phyloP scores from a whole-genome alignment of 768 basidiomycete species.

The Suillus luteus region DNA sequence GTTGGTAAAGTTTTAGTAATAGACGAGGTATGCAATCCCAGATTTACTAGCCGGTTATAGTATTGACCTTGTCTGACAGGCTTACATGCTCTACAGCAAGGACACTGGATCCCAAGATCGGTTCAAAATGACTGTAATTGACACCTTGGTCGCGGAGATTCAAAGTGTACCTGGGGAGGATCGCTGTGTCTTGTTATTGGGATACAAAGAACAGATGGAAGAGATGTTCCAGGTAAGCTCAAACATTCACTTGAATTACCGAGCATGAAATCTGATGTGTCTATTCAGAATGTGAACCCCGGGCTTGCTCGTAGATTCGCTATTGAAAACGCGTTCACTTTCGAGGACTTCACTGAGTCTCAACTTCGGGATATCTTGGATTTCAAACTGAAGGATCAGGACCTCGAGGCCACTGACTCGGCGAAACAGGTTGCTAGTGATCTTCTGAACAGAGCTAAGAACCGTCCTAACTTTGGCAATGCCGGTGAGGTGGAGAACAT shows the following conservation, averaged over 20 bases:
- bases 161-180: constrained; percentile 72
- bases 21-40: constrained; percentile 51
- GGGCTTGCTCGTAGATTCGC: constrained; percentile 67
- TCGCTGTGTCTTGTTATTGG: constrained; percentile 63
- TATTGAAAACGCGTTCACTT: constrained; percentile 69
- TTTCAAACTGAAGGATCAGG: constrained; percentile 56
- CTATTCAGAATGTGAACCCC: constrained; percentile 63
- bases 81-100: constrained; percentile 64
- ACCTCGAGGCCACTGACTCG: constrained; percentile 54
- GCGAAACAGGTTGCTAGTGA: constrained; percentile 62
- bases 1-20: constrained; percentile 71
- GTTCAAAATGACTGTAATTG: constrained; percentile 69
- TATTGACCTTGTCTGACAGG: constrained; percentile 39
- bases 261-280: not conserved
- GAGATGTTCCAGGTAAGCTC: constrained; percentile 69
- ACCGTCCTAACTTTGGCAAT: constrained; percentile 66
- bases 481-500: constrained; percentile 66
- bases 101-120: constrained; percentile 41
- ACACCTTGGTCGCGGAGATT: constrained; percentile 74
- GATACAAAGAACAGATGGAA: constrained; percentile 66
- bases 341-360: constrained; percentile 60
- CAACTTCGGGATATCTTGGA: constrained; percentile 56
- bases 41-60: not conserved
- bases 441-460: constrained; percentile 35
- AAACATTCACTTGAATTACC: not conserved